A percentile compares a stretch with the other conserved stretches of the same genome.
Conservation (phyloP, 495 filamentous ascomycete species). For the Aspergillus mulundensis region DNA sequence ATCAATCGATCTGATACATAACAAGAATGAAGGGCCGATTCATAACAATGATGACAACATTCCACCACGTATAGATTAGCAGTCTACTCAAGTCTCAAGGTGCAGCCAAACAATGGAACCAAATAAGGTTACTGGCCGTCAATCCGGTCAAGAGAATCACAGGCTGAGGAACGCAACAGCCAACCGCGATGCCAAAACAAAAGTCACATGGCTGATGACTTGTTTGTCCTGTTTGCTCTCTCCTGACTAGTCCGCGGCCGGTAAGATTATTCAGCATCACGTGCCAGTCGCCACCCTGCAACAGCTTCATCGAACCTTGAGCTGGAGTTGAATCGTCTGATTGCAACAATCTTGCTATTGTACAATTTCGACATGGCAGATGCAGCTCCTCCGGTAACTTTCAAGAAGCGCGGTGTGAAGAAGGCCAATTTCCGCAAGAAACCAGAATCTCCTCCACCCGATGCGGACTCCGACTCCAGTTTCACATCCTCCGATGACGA, state of each 20-base stretch:
- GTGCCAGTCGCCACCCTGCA: not conserved
- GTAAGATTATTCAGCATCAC: not conserved
- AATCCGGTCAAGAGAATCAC: not conserved
- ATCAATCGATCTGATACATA: not conserved
- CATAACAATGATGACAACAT: not conserved
- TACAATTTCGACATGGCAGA: not conserved
- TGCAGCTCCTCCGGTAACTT: slow-evolving; percentile 29
- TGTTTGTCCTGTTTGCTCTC: not conserved
- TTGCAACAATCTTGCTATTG: not conserved
- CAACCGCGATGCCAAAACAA: too few species aligned
- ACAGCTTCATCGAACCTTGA: not conserved
- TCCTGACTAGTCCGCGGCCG: not conserved
- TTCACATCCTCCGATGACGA: slow-evolving; percentile 79
- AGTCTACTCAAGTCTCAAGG: not conserved
- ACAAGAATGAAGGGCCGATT: not conserved
- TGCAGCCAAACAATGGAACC: slow-evolving; percentile 4
- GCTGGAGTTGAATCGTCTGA: not conserved
- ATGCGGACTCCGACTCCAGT: slow-evolving; percentile 52
- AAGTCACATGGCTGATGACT: not conserved
- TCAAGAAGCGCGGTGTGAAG: slow-evolving; percentile 83
- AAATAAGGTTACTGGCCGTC: slow-evolving; percentile 9
- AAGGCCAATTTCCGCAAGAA: slow-evolving; percentile 82
- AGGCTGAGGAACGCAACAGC: not conserved
- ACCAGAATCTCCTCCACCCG: slow-evolving; percentile 72
- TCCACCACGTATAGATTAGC: not conserved